These are phyloP conservation scores for Maudiozyma humilis DNA, from an alignment of 1,139 yeast genomes.

Conservation along the genomic window DNA sequence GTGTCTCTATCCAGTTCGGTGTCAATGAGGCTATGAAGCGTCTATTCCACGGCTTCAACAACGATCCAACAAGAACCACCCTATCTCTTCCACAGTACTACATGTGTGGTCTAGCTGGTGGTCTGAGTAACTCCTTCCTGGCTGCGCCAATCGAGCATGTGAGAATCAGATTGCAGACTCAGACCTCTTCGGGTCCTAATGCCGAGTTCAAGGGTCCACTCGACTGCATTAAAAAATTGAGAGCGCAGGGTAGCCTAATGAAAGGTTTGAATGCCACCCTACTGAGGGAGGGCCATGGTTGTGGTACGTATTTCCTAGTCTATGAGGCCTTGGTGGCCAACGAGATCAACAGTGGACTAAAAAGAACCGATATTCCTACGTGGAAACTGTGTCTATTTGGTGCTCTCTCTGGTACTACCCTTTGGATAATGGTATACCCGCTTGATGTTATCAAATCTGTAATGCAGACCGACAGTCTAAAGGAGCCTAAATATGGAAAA, in stretches of 20 bases:
- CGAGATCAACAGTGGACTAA: conserved; percentile 40
- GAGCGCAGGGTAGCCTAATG: conserved; percentile 56
- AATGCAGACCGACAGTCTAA: conserved; percentile 73
- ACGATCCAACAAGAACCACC: conserved; percentile 20
- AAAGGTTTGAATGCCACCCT: conserved; percentile 76
- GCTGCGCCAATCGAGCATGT: conserved; percentile 92
- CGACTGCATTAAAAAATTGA: conserved; percentile 59
- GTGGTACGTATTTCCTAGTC: conserved; percentile 81
- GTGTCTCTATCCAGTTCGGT: conserved; percentile 79
- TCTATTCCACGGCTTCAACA: conserved; percentile 32
- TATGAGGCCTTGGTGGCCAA: conserved; percentile 75
- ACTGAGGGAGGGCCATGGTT: conserved; percentile 75
- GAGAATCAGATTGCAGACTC: conserved; percentile 84
- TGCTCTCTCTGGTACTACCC: conserved; percentile 75
- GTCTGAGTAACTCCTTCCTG: conserved; percentile 76
- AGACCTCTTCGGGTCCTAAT: conserved; percentile 39
- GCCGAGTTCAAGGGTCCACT: conserved; percentile 64
- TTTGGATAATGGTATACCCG: conserved; percentile 80
- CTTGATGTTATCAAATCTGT: conserved; percentile 80
- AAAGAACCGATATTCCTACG: conserved; percentile 67
- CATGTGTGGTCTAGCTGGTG: conserved; percentile 78
- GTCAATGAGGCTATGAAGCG: conserved; percentile 93
- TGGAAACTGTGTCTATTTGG: conserved; percentile 78
- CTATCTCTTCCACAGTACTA: conserved; percentile 55
- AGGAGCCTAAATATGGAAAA: conserved; percentile 33